Percentiles rank a stretch among this genome's conserved stretches.
Evolutionary conservation across 345 rosid species (phyloP).

Genomic region (Moringa oleifera): DNA sequence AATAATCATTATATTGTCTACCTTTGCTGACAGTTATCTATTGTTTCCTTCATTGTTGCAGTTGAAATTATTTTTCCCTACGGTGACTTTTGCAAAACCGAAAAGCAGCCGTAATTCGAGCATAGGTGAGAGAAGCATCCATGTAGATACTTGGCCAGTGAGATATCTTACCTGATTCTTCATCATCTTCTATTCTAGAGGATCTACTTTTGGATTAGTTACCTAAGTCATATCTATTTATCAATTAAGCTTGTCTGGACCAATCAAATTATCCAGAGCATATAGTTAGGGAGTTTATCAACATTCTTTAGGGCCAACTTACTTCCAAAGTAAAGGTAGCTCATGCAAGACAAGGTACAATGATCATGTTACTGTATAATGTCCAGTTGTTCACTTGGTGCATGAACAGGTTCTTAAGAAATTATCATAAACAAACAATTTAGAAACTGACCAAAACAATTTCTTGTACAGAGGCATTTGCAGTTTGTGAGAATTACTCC

Average conservation of each 20-base stretch:
- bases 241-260: not conserved
- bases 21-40: not conserved
- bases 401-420: not conserved
- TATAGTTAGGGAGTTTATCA: not conserved
- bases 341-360: not conserved
- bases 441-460: not conserved
- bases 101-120: slow-evolving; percentile 99
- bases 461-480: slow-evolving; percentile 77
- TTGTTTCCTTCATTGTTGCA: slow-evolving; percentile 31
- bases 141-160: slow-evolving; percentile 13
- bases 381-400: not conserved
- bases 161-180: not conserved
- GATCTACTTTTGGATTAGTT: not conserved
- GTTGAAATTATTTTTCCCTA: slow-evolving; percentile 88
- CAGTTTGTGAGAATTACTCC: slow-evolving; percentile 88
- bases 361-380: not conserved
- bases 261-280: not conserved
- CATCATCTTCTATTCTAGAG: not conserved
- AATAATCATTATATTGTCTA: not conserved
- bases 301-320: not conserved
- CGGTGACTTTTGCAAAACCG: slow-evolving; percentile 92
- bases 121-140: slow-evolving; percentile 53
- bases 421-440: not conserved
- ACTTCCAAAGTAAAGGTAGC: not conserved
- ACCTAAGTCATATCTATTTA: not conserved